phyloP scores from a whole-genome alignment of 495 filamentous ascomycete genomes.

The Penicillium malachiteum region DNA sequence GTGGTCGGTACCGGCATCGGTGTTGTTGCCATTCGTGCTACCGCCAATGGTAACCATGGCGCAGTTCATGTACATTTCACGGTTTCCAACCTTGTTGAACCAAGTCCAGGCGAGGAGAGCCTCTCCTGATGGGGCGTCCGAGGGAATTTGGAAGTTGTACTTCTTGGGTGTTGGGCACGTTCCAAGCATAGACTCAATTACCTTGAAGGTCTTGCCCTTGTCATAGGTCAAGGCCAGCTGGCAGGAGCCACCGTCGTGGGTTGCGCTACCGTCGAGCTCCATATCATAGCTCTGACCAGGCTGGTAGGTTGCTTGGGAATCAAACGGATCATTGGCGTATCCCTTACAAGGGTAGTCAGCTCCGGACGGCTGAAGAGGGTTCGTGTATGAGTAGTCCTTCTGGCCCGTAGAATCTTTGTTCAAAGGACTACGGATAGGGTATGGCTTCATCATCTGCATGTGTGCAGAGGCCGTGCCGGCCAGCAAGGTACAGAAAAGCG shows the following conservation, averaged over 20 bases:
- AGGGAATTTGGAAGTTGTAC: conserved; percentile 51
- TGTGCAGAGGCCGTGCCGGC: conserved; percentile 41
- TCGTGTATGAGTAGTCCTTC: conserved; percentile 54
- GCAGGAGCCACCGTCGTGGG: conserved; percentile 84
- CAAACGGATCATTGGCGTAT: conserved; percentile 46
- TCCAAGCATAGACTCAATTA: conserved; percentile 81
- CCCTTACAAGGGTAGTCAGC: conserved; percentile 55
- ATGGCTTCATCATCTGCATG: conserved; percentile 48
- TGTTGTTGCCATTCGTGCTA: conserved; percentile 26
- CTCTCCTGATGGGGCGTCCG: conserved; percentile 43
- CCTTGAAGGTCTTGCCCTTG: conserved; percentile 64
- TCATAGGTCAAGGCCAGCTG: conserved; percentile 84
- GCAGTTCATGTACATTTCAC: conserved; percentile 97
- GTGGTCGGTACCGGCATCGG: background rate
- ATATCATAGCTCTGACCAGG: conserved; percentile 42
- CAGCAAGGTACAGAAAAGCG: conserved; percentile 34
- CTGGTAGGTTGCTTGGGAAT: conserved; percentile 44
- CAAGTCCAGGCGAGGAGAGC: conserved; percentile 82
- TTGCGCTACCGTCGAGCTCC: conserved; percentile 52
- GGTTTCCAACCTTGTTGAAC: conserved; percentile 87
- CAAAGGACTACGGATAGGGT: conserved; percentile 48
- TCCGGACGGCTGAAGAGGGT: conserved; percentile 42
- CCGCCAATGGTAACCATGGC: conserved; percentile 66
- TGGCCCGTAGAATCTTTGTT: conserved; percentile 33
- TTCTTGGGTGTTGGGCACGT: conserved; percentile 64